Evolutionary conservation across 164 flowering plant genomes (phyloP).

Genomic region (Tinospora cordifolia): DNA sequence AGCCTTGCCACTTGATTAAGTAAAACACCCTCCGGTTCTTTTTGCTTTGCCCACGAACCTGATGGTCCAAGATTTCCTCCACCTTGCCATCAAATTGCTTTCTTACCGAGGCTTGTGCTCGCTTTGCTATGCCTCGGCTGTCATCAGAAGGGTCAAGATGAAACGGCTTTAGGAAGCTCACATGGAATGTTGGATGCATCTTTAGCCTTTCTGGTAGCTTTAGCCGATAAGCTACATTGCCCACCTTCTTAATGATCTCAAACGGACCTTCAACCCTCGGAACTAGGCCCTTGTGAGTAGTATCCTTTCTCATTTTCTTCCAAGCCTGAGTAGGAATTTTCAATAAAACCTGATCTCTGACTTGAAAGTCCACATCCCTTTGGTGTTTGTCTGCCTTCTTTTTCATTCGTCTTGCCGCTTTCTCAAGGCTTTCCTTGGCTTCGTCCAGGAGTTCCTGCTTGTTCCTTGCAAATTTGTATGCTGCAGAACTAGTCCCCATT

Average conservation of each 20-base stretch:
- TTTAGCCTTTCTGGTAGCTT: background rate
- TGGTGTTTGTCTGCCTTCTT: background rate
- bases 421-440: background rate
- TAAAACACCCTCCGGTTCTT: background rate
- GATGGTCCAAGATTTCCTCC: too few species aligned
- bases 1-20: background rate
- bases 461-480: background rate
- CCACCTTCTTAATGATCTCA: background rate
- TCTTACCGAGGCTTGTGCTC: background rate
- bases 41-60: background rate
- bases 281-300: background rate
- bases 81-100: too few species aligned
- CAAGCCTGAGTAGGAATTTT: background rate
- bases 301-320: background rate
- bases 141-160: background rate
- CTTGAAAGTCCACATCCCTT: background rate
- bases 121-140: background rate
- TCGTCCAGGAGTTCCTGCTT: background rate
- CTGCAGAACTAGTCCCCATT: background rate
- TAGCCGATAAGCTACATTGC: background rate
- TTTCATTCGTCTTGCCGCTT: background rate
- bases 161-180: too few species aligned
- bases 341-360: background rate
- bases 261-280: background rate
- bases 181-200: background rate